Base-by-base conservation (phyloP, 23 red algal genomes). In the Gracilaria gracilis region DNA sequence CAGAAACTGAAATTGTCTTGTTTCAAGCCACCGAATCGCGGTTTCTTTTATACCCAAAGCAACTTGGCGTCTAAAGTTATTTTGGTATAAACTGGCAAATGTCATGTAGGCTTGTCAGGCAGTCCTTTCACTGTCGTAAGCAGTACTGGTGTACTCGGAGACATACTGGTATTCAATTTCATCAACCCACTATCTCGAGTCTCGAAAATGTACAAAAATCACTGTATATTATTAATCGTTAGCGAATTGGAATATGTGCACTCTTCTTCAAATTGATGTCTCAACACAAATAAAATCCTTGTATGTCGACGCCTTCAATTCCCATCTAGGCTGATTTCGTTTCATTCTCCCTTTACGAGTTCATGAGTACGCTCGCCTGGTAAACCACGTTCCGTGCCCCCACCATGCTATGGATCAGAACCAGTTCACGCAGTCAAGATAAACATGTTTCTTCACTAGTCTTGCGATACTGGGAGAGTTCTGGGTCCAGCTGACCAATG, bases 1-100 rank as follows among this genome's bases (percentile, higher is more conserved):
- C 51, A 55, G 51, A 55, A 15, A 55, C 11, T 55, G 11, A 55
- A 55, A 19, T 15, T 20, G 17, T 2, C 59, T 62, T 62, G 59
- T 27, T 24, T 27, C 59, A 19, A 62, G 59, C 59, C 24, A 62
- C 24, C 24, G 59, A 62, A 62, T 29, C 24, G 24, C 23, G 24
- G 59, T 62, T 62, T 62, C 23, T 19, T 62, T 62, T 62, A 29
- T n/a, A n/a, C n/a, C n/a, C n/a, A n/a, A n/a, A n/a, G n/a, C n/a
- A n/a, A n/a, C n/a, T n/a, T n/a, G n/a, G n/a, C n/a, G n/a, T n/a
- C n/a, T n/a, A n/a, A 46, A 46, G 11, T 46, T 46, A 7, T 11
- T 46, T 46, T 15, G 51, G 7, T 55, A 55, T 15, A 55, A 55
- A 55, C 8, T 15, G 16, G 14, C 17, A 19, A 55, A 55, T 55